These are phyloP conservation scores for Russula compacta DNA, from an alignment of 768 basidiomycete species.

Conservation along the genomic window DNA sequence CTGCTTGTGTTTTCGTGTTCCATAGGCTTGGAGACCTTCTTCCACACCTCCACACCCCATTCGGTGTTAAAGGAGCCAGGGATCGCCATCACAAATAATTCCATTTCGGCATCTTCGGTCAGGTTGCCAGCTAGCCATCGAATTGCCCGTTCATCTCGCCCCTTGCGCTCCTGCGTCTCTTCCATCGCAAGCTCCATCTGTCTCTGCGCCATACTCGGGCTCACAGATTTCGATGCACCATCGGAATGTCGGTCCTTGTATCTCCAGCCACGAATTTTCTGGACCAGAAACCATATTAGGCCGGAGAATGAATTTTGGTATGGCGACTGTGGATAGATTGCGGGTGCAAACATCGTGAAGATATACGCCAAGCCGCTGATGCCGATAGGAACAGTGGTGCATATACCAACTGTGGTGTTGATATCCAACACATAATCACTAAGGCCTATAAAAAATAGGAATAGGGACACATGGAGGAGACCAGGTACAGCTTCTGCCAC, in stretches of 20 bases:
- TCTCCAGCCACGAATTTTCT: not conserved
- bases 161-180: not conserved
- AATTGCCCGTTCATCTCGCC: not conserved
- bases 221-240: not conserved
- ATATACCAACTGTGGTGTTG: not conserved
- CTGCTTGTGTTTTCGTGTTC: not conserved
- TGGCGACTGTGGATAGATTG: not conserved
- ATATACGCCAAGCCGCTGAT: not conserved
- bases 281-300: not conserved
- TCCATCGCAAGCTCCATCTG: slow-evolving; percentile 8
- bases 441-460: not conserved
- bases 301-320: not conserved
- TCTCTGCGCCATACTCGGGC: not conserved
- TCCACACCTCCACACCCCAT: slow-evolving; percentile 1
- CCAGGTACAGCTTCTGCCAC: not conserved
- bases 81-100: not conserved
- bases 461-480: not conserved
- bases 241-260: not conserved
- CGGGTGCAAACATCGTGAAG: not conserved
- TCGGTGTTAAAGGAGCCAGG: slow-evolving; percentile 1
- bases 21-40: not conserved
- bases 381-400: not conserved
- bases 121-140: not conserved
- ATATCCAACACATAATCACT: not conserved
- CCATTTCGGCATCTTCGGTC: not conserved